Evolutionary conservation across 225 moss, liverwort and hornwort genomes (phyloP).

Genomic region (Climacium dendroides): DNA sequence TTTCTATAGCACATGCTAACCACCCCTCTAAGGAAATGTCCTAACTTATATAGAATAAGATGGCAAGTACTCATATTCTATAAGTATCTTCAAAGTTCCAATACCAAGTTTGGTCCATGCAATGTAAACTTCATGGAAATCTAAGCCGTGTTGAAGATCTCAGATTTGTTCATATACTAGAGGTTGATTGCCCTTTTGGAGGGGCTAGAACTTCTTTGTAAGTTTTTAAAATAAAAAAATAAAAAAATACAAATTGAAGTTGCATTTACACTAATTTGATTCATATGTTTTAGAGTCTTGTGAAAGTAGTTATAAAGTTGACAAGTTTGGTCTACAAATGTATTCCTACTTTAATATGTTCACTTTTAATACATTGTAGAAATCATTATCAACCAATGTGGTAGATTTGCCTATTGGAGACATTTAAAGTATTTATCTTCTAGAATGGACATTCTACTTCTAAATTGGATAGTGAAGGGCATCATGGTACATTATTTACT

Average conservation of each 20-base stretch:
- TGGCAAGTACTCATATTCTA: background rate
- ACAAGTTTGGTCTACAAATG: background rate
- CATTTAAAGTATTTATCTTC: background rate
- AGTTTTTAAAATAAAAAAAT: too few relatives aligned
- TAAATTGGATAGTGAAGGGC: background rate
- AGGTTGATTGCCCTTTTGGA: background rate
- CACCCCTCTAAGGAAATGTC: too few relatives aligned
- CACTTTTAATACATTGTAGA: background rate
- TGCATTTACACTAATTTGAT: background rate
- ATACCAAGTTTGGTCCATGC: background rate
- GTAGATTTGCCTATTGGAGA: background rate
- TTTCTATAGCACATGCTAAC: too few relatives aligned
- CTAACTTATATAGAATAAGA: background rate
- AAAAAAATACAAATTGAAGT: background rate
- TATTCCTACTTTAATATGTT: background rate
- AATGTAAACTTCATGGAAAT: background rate
- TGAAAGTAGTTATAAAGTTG: background rate
- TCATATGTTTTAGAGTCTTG: too few relatives aligned
- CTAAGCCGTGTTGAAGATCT: background rate
- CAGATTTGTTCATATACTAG: background rate
- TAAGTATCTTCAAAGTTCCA: background rate
- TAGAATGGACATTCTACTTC: background rate
- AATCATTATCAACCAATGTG: background rate
- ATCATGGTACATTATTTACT: background rate
- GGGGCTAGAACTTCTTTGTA: too few relatives aligned